A percentile compares a stretch with the other conserved stretches of the same genome.
phyloP scores from a whole-genome alignment of 1,284 basidiomycete species.

The Rhodotorula sp. region DNA sequence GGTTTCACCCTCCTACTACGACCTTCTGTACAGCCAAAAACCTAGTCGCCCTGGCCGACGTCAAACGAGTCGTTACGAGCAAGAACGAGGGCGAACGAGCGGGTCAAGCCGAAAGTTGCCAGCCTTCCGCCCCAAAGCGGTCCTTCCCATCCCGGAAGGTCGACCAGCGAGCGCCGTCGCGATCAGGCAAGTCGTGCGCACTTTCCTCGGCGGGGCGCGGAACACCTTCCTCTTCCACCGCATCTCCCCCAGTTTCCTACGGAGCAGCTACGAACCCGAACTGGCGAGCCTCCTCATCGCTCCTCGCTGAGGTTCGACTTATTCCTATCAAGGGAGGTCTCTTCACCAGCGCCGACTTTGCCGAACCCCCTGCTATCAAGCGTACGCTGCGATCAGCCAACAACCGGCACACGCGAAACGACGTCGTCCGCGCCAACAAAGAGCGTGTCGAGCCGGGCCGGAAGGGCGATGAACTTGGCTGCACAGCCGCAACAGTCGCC shows the following conservation, averaged over 20 bases:
- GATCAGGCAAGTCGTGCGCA: slow-evolving; percentile 1
- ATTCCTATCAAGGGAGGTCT: slow-evolving; percentile 10
- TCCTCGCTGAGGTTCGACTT: not conserved
- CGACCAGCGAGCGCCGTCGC: not conserved
- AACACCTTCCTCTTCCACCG: not conserved
- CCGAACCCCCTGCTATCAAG: no score
- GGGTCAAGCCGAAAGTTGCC: not conserved
- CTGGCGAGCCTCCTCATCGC: not conserved
- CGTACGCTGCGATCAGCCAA: no score
- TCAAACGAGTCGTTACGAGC: not conserved
- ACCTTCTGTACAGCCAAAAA: no score
- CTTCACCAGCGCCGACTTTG: not conserved
- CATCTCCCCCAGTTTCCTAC: not conserved
- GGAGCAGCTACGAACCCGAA: not conserved
- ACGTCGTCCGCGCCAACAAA: no score
- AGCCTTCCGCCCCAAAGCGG: not conserved
- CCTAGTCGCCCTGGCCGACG: no score
- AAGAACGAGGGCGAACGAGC: not conserved
- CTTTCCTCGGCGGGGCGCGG: slow-evolving; percentile 1
- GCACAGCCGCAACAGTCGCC: not conserved
- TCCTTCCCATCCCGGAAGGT: slow-evolving; percentile 4
- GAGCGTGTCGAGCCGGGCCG: not conserved
- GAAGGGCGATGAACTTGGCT: not conserved
- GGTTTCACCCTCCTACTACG: no score
- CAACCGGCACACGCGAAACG: not conserved